Percentiles rank a stretch among this genome's conserved stretches.
These are phyloP conservation scores for Tilletia walkeri DNA, from an alignment of 1,284 basidiomycete species.

Conservation along the genomic window DNA sequence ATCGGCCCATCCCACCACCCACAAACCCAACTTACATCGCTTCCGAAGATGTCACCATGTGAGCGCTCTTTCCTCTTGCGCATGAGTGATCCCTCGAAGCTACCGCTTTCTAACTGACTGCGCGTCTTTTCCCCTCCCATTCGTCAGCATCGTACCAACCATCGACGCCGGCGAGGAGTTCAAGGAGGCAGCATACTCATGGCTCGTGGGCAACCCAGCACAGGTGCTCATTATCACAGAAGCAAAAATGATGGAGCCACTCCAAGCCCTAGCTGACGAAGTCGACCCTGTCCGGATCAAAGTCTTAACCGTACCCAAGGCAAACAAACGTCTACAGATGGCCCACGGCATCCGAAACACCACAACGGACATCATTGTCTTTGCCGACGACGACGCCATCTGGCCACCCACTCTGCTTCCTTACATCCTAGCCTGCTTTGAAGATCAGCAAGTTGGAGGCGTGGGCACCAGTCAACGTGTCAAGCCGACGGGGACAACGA, in stretches of 20 bases:
- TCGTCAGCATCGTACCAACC: slow-evolving; percentile 72
- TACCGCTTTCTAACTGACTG: not conserved
- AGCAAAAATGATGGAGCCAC: slow-evolving; percentile 78
- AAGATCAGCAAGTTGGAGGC: slow-evolving; percentile 86
- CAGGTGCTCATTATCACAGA: slow-evolving; percentile 92
- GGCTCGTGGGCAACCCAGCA: slow-evolving; percentile 84
- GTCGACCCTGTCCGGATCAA: slow-evolving; percentile 79
- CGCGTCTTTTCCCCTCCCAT: not conserved
- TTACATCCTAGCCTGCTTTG: slow-evolving; percentile 81
- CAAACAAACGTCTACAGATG: slow-evolving; percentile 91
- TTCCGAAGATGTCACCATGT: slow-evolving; percentile 82
- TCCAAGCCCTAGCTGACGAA: slow-evolving; percentile 78
- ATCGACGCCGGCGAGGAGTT: slow-evolving; percentile 92
- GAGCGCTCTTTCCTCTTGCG: not conserved
- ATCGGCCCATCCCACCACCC: slow-evolving; percentile 79
- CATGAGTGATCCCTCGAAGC: not conserved
- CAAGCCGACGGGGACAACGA: slow-evolving; percentile 69
- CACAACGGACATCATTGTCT: slow-evolving; percentile 89
- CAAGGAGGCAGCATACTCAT: slow-evolving; percentile 83
- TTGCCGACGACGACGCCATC: slow-evolving; percentile 89
- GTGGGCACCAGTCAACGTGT: slow-evolving; percentile 87
- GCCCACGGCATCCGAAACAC: slow-evolving; percentile 82
- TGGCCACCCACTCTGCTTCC: slow-evolving; percentile 85
- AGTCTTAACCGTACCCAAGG: slow-evolving; percentile 83
- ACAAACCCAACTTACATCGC: slow-evolving; percentile 83